Conservation (phyloP, 1,139 yeast genomes). For the Zhuliangozyma blackwelliae region DNA sequence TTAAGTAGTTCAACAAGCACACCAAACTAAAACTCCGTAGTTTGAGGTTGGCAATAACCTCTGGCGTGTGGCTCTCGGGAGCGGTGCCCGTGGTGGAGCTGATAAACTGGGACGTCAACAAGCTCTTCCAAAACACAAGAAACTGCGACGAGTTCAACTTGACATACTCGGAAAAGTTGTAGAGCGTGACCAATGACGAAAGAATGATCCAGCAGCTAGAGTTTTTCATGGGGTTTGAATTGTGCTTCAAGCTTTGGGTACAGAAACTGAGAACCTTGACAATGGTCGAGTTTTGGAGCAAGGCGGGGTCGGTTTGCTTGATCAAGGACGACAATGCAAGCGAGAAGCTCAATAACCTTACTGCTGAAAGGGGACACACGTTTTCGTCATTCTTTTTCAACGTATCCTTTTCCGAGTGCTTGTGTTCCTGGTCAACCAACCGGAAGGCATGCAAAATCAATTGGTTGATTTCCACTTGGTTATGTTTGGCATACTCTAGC, state of each 20-base stretch:
- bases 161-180: conserved; percentile 54
- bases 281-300: conserved; percentile 39
- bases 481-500: conserved; percentile 26
- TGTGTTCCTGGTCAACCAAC: conserved; percentile 31
- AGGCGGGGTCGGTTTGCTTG: conserved; percentile 32
- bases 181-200: conserved; percentile 72
- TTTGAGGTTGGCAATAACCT: conserved; percentile 35
- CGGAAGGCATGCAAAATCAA: conserved; percentile 31
- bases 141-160: conserved; percentile 73
- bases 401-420: conserved; percentile 15
- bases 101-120: conserved; percentile 55
- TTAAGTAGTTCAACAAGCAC: conserved; percentile 39
- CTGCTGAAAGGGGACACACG: conserved; percentile 18
- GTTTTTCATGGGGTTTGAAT: conserved; percentile 18
- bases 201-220: conserved; percentile 66
- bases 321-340: conserved; percentile 36
- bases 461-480: conserved; percentile 35
- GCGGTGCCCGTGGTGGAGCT: conserved; percentile 19
- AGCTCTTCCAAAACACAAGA: conserved; percentile 73
- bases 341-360: conserved; percentile 30
- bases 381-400: conserved; percentile 17
- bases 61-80: conserved; percentile 22
- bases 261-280: conserved; percentile 45
- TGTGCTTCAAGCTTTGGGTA: conserved; percentile 45
- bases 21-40: conserved; percentile 38